Evolutionary conservation across 768 basidiomycete genomes (phyloP).

Genomic region (Russula abietina): DNA sequence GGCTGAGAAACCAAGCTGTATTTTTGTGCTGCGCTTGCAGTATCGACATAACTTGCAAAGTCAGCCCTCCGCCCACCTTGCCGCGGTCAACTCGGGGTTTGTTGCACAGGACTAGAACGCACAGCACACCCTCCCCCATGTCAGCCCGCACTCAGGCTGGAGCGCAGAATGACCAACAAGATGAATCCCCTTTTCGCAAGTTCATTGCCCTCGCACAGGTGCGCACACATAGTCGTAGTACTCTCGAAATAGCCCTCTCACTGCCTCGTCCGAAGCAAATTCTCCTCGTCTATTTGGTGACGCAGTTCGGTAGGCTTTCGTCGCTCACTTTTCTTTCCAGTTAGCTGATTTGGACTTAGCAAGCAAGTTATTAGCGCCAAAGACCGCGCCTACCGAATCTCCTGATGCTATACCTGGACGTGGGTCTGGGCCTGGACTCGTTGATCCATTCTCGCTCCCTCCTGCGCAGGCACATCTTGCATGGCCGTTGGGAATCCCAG

Average conservation of each 20-base stretch:
- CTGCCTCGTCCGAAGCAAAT: slow-evolving; percentile 48
- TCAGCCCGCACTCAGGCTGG: slow-evolving; percentile 4
- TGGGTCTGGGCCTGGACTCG: slow-evolving; percentile 25
- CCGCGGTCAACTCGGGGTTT: background rate
- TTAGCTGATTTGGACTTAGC: slow-evolving; percentile 32
- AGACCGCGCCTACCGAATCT: slow-evolving; percentile 33
- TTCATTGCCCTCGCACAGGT: slow-evolving; percentile 42
- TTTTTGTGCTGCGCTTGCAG: background rate
- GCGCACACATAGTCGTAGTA: slow-evolving; percentile 21
- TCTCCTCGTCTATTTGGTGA: slow-evolving; percentile 56
- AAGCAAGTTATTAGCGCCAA: slow-evolving; percentile 39
- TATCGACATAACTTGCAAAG: background rate
- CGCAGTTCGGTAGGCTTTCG: slow-evolving; percentile 51
- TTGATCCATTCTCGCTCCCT: slow-evolving; percentile 46
- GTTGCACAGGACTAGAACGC: background rate
- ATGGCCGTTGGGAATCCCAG: slow-evolving; percentile 54
- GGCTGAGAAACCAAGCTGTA: background rate
- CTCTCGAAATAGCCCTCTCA: background rate
- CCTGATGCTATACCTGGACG: slow-evolving; percentile 27
- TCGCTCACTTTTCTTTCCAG: background rate
- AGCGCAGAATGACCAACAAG: slow-evolving; percentile 26
- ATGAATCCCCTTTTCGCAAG: slow-evolving; percentile 35
- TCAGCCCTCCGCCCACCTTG: background rate
- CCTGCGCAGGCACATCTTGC: slow-evolving; percentile 49
- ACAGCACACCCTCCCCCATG: background rate